Base-by-base conservation (phyloP, 345 rosid genomes). In the Cochlearia excelsa region DNA sequence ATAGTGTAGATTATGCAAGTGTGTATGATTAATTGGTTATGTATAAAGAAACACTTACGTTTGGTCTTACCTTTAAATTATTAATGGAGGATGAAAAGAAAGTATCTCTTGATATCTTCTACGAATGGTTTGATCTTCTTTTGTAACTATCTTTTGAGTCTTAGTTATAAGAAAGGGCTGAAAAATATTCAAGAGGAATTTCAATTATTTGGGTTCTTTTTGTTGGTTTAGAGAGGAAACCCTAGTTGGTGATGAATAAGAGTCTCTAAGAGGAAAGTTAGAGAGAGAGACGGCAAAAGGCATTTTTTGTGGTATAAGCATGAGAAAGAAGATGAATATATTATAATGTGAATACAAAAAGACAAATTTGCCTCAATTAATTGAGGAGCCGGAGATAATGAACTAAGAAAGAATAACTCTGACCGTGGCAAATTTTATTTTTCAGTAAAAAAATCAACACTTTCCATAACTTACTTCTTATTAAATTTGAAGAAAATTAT, bases 171-270 rank as follows among this genome's bases (percentile, higher is more conserved):
- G 45, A 51, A 33, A 39, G 9, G 1, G 35, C 23, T 60, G 55
- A 6, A 45, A 45, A 29, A 23, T 27, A 27, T 1, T 37, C 7
- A 51, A 35, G 59, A 51, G 26, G 55, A 52, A 35, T 30, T 16
- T 63, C 42, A 63, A 56, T 57, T 56, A 43, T 63, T 49, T 30
- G 11, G 51, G 31, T 30, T 42, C 5, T n/a, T 31, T 6, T 62
- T 31, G 40, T 62, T 34, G 46, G 49, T 5, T 26, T 9, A 16
- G 58, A 50, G 74, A 70, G 55, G 59, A 63, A 70, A 57, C 74
- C 74, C 74, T 70, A 70, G 60, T 50, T 46, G 10, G 74, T 57
- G 54, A 70, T 31, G 63, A 51, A 44, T 48, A 57, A 11, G 69
- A 63, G 53, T 35, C 43, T 52, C 48, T 37, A 57, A 70, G 69